These are phyloP conservation scores for Melampsora abietis-canadensis DNA, from an alignment of 1,284 basidiomycete genomes.

Conservation along the genomic window DNA sequence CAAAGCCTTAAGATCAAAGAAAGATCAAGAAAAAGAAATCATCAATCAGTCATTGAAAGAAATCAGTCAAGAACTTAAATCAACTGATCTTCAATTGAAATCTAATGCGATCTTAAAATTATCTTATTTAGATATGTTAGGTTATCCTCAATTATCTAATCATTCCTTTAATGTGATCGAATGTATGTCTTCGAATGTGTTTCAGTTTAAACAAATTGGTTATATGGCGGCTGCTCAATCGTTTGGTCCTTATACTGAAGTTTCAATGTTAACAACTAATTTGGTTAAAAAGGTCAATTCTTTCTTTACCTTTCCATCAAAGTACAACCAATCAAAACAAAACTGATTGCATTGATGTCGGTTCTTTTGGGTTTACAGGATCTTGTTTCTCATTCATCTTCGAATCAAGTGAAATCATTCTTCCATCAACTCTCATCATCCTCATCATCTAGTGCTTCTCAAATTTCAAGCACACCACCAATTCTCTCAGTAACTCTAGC, in stretches of 20 bases:
- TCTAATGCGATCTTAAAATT: slow-evolving; percentile 91
- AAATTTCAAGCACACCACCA: slow-evolving; percentile 44
- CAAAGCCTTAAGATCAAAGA: slow-evolving; percentile 52
- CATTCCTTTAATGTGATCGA: slow-evolving; percentile 87
- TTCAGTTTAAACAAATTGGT: slow-evolving; percentile 90
- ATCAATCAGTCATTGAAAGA: slow-evolving; percentile 60
- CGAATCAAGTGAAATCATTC: slow-evolving; percentile 16
- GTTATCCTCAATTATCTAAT: slow-evolving; percentile 77
- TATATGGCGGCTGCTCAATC: slow-evolving; percentile 92
- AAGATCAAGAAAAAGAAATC: slow-evolving; percentile 55
- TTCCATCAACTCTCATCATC: slow-evolving; percentile 15
- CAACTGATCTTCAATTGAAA: slow-evolving; percentile 94
- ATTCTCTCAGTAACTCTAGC: slow-evolving; percentile 39
- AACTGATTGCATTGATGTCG: neutral
- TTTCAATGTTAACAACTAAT: slow-evolving; percentile 96
- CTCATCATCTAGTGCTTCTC: too few species aligned
- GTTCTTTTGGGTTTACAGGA: slow-evolving; percentile 36
- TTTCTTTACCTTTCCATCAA: neutral
- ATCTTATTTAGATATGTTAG: slow-evolving; percentile 92
- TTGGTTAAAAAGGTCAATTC: slow-evolving; percentile 84
- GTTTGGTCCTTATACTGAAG: slow-evolving; percentile 89
- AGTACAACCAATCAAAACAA: neutral
- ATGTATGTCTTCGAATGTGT: slow-evolving; percentile 88
- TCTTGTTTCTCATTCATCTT: slow-evolving; percentile 1
- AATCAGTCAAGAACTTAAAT: slow-evolving; percentile 83